A percentile compares a stretch with the other conserved stretches of the same genome.
These are phyloP conservation scores for Pyricularia pennisetigena DNA, from an alignment of 2,329 filamentous ascomycete species.

Conservation along the genomic window DNA sequence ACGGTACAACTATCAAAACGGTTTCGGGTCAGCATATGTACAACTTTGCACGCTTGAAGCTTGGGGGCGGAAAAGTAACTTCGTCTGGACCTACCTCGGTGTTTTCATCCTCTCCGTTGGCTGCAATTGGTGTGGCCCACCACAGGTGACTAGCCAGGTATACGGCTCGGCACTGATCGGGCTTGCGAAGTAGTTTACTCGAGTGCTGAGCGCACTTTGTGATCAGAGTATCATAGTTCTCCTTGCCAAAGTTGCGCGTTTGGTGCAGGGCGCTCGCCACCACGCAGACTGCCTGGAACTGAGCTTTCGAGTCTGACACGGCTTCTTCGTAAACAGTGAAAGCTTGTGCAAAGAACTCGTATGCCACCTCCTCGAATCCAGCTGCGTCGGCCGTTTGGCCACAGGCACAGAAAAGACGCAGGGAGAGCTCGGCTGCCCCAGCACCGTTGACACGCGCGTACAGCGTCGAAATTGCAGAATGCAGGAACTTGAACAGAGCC, in stretches of 20 bases:
- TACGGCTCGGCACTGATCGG: slow-evolving; percentile 93
- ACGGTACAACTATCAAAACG: slow-evolving; percentile 66
- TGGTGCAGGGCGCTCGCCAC: slow-evolving; percentile 84
- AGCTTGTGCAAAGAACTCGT: slow-evolving; percentile 96
- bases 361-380: slow-evolving; percentile 89
- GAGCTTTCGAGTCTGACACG: slow-evolving; percentile 88
- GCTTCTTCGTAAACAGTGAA: slow-evolving; percentile 98
- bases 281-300: slow-evolving; percentile 95
- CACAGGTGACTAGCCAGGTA: slow-evolving; percentile 95
- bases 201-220: slow-evolving; percentile 96
- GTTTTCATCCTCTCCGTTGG: slow-evolving; percentile 70
- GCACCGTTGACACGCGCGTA: slow-evolving; percentile 73
- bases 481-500: slow-evolving; percentile 90
- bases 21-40: neutral
- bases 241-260: slow-evolving; percentile 82
- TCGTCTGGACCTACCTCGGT: slow-evolving; percentile 53
- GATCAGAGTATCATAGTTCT: slow-evolving; percentile 98
- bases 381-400: slow-evolving; percentile 89
- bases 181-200: slow-evolving; percentile 94
- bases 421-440: slow-evolving; percentile 74
- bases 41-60: neutral
- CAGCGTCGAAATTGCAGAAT: slow-evolving; percentile 74
- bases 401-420: slow-evolving; percentile 83
- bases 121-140: slow-evolving; percentile 85
- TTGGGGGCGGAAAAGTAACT: neutral